Evolutionary conservation across 768 basidiomycete species (phyloP).

Genomic region (Leccinum imitatum): DNA sequence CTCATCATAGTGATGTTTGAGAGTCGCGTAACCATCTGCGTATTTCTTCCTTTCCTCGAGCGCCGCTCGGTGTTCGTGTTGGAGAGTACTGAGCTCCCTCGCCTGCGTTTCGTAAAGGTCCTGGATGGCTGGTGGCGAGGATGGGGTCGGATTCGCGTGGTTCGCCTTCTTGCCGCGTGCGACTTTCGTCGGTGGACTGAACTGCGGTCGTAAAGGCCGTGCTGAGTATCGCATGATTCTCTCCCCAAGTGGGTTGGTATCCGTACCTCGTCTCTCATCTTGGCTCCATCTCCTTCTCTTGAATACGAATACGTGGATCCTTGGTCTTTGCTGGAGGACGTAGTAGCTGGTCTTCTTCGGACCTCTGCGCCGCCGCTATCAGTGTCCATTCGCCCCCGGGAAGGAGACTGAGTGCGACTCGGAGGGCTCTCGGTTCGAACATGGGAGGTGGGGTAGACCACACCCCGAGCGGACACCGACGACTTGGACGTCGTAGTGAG

Average conservation of each 20-base stretch:
- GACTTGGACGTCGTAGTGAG: background rate
- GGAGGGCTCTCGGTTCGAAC: background rate
- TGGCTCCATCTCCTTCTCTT: background rate
- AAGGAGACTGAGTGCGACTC: background rate
- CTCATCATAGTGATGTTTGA: constrained; percentile 10
- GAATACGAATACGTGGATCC: background rate
- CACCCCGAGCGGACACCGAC: background rate
- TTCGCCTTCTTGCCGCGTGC: background rate
- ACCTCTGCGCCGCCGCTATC: background rate
- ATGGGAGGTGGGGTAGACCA: background rate
- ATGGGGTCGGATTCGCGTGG: background rate
- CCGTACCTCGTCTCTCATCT: constrained; percentile 10
- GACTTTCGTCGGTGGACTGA: constrained; percentile 1
- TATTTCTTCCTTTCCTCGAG: constrained; percentile 13
- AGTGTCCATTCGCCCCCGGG: background rate
- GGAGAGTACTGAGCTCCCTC: constrained; percentile 8
- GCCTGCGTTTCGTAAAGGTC: constrained; percentile 3
- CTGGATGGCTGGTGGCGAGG: background rate
- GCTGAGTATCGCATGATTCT: background rate
- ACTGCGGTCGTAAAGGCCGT: background rate
- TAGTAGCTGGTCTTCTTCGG: background rate
- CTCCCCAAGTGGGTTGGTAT: background rate
- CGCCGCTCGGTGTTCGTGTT: background rate
- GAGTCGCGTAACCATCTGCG: background rate
- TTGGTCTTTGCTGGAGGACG: background rate